Percentiles rank a stretch among this genome's conserved stretches.
Conservation (phyloP, 768 basidiomycete species). For the Termitomyces eurrhizus region DNA sequence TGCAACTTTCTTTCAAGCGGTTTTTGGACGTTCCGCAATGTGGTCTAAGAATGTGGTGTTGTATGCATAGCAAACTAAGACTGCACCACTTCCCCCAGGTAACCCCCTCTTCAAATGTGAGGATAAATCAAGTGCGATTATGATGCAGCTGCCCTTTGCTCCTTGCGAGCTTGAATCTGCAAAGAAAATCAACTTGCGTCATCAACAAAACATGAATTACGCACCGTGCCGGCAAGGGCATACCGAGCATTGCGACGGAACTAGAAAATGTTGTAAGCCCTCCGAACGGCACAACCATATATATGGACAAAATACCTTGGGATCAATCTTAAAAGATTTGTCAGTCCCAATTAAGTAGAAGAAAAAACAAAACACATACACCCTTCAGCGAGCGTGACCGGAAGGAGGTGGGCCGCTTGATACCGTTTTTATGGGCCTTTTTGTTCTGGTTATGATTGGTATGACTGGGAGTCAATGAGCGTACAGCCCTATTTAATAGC, state of each 20-base stretch:
- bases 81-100: conserved; percentile 8
- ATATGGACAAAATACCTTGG: conserved; percentile 49
- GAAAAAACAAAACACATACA: conserved; percentile 52
- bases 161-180: conserved; percentile 66
- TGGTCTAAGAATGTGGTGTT: conserved; percentile 13
- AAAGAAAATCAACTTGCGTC: conserved; percentile 7
- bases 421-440: conserved; percentile 98
- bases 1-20: conserved; percentile 16
- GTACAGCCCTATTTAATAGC: background rate
- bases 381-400: conserved; percentile 83
- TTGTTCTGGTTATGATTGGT: conserved; percentile 95
- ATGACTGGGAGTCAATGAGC: conserved; percentile 44
- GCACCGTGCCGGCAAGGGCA: conserved; percentile 72
- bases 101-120: conserved; percentile 7
- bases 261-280: conserved; percentile 32
- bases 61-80: conserved; percentile 16
- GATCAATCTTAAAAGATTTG: conserved; percentile 54
- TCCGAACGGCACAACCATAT: background rate
- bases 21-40: conserved; percentile 15
- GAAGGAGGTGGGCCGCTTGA: conserved; percentile 75
- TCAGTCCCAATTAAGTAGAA: conserved; percentile 1
- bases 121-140: conserved; percentile 19
- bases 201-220: conserved; percentile 21
- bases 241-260: conserved; percentile 81
- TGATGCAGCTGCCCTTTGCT: conserved; percentile 48